A percentile compares a stretch with the other conserved stretches of the same genome.
phyloP scores from a whole-genome alignment of 495 filamentous ascomycete genomes.

The Cercophora scortea region DNA sequence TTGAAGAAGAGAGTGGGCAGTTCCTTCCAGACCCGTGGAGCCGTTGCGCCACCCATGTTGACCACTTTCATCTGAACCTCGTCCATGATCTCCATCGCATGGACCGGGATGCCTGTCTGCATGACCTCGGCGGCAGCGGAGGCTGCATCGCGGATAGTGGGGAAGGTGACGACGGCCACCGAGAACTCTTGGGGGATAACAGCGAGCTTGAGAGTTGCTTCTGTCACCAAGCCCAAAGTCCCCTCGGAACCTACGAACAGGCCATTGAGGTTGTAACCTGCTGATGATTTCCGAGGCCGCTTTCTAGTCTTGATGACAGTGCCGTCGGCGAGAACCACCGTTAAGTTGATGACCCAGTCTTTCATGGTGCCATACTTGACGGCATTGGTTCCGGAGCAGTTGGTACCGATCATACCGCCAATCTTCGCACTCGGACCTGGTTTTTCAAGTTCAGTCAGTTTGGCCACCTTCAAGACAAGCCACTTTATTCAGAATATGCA shows the following conservation, averaged over 20 bases:
- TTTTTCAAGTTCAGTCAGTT: not conserved
- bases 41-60: conserved; percentile 62
- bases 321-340: conserved; percentile 72
- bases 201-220: conserved; percentile 66
- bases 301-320: conserved; percentile 70
- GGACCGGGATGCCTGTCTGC: conserved; percentile 64
- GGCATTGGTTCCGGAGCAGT: conserved; percentile 74
- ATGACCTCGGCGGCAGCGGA: conserved; percentile 62
- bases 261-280: conserved; percentile 72
- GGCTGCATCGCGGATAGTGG: conserved; percentile 64
- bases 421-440: conserved; percentile 56
- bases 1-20: conserved; percentile 79
- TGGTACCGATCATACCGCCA: conserved; percentile 72
- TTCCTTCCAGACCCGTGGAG: conserved; percentile 63
- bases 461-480: not conserved
- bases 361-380: conserved; percentile 81
- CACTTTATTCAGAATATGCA: not conserved
- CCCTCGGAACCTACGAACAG: conserved; percentile 74
- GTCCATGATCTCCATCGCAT: conserved; percentile 78
- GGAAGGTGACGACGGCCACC: conserved; percentile 71
- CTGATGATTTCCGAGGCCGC: conserved; percentile 68
- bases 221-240: conserved; percentile 70
- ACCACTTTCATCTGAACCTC: conserved; percentile 76
- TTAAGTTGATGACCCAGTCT: conserved; percentile 78
- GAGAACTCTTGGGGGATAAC: conserved; percentile 64